Conservation (phyloP, 495 filamentous ascomycete species). For the Cladorrhinum samala region DNA sequence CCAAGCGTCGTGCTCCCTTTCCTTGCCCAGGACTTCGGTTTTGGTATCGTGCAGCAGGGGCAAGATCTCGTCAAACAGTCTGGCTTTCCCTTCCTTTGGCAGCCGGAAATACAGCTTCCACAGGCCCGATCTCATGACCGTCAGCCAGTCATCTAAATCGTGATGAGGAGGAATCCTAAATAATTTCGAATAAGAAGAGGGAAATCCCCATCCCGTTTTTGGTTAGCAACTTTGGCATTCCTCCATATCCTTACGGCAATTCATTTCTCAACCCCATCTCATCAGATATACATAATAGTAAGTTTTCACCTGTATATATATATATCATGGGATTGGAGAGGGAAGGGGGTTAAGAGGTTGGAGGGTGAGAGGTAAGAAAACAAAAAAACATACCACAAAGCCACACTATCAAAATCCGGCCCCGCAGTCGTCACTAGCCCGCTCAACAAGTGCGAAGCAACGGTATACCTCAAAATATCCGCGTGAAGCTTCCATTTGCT, state of each 20-base stretch:
- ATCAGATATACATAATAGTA: too few relatives aligned
- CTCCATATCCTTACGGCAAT: too few relatives aligned
- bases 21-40: constrained; percentile 52
- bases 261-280: too few relatives aligned
- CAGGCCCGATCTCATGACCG: constrained; percentile 63
- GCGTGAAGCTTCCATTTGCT: constrained; percentile 69
- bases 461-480: constrained; percentile 65
- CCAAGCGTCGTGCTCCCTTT: constrained; percentile 56
- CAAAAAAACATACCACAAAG: constrained; percentile 59
- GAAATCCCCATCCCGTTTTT: not conserved
- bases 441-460: constrained; percentile 62
- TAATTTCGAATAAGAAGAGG: not conserved
- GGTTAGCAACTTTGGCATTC: not conserved
- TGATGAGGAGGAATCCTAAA: constrained; percentile 69
- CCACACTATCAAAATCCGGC: constrained; percentile 66
- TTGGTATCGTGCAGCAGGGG: constrained; percentile 71
- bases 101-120: constrained; percentile 68
- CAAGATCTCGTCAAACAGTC: constrained; percentile 72
- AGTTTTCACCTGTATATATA: too few relatives aligned
- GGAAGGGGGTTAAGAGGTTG: too few relatives aligned
- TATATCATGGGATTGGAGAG: too few relatives aligned
- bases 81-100: constrained; percentile 58
- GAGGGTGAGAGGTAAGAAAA: constrained; percentile 2
- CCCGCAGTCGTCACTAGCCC: constrained; percentile 68
- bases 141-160: constrained; percentile 65